Base-by-base conservation (phyloP, 2,329 filamentous ascomycete genomes). In the Fusarium scirpi region DNA sequence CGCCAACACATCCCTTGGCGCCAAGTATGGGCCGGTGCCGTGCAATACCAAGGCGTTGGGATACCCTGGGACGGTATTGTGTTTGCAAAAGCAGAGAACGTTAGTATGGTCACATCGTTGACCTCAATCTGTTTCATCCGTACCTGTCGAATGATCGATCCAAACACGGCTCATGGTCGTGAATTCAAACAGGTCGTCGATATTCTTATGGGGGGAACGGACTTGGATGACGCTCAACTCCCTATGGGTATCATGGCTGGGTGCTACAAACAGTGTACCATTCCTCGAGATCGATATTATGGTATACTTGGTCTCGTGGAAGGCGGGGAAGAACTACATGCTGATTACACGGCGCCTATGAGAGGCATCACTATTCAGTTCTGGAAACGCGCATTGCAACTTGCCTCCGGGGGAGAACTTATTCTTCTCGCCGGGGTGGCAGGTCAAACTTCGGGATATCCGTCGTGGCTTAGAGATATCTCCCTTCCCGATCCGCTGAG, bases 381-480 rank as follows among this genome's bases (percentile, higher is more conserved):
- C 10, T 66, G 64, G 64, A 62, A 27, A 41, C 22, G 52, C 15
- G 51, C 51, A 3, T 4, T 67, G 15, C 45, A 57, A 20, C 8
- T 40, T 1, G 2, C 9, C 7, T 53, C 45, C 0, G 64, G 56
- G 1, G 62, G 24, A 22, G 62, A 57, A 1, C 62, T 67, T 0
- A 4, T 67, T 1, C 29, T 67, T 4, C 3, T 8, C 1, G 46
- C 62, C 0, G 64, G 64, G 9, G 7, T 62, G 8, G 34, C 62
- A 3, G 56, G 51, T 2, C 56, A 13, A 3, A 30, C 1, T 0
- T 8, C 38, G 3, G 51, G 27, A 1, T 67, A 67, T 4, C 62
- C 64, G 6, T 57, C 64, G 0, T 67, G 64, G 56, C 16, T 66
- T 12, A n/a, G 56, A 5, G 56, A 67, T 40, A 16, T 67, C 2